Conservation (phyloP, 2,329 filamentous ascomycete species). For the Pestalotiopsis sp. region DNA sequence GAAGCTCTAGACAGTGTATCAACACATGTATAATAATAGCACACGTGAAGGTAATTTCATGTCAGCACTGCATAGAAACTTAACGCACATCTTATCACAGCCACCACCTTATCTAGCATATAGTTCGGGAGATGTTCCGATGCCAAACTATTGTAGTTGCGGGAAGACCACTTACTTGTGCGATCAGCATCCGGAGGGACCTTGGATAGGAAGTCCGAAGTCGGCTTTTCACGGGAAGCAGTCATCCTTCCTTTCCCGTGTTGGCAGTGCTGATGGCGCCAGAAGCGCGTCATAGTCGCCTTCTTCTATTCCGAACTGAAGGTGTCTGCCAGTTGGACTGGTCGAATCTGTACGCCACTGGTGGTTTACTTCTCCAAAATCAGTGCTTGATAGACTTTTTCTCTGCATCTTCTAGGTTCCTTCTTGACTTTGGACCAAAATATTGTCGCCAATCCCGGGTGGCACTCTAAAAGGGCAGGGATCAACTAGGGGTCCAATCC, state of each 20-base stretch:
- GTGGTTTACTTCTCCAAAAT: neutral
- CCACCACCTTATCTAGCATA: neutral
- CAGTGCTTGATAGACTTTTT: neutral
- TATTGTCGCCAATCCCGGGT: neutral
- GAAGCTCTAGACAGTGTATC: neutral
- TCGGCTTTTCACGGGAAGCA: neutral
- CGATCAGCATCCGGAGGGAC: neutral
- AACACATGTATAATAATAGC: neutral
- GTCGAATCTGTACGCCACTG: neutral
- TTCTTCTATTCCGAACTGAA: neutral
- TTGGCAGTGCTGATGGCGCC: neutral
- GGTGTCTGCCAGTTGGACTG: neutral
- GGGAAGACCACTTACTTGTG: neutral
- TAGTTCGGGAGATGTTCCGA: neutral
- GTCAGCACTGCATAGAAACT: neutral
- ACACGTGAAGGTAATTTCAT: neutral
- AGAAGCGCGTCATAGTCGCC: too few species aligned
- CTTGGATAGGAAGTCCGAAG: neutral
- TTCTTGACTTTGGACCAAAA: neutral
- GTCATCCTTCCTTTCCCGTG: neutral
- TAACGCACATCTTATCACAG: neutral
- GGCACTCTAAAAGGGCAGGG: neutral
- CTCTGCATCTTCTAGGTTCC: neutral
- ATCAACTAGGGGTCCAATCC: conserved; percentile 6
- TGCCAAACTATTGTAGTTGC: neutral